Conservation (phyloP, 2,329 filamentous ascomycete species). For the Clathrospora elynae region DNA sequence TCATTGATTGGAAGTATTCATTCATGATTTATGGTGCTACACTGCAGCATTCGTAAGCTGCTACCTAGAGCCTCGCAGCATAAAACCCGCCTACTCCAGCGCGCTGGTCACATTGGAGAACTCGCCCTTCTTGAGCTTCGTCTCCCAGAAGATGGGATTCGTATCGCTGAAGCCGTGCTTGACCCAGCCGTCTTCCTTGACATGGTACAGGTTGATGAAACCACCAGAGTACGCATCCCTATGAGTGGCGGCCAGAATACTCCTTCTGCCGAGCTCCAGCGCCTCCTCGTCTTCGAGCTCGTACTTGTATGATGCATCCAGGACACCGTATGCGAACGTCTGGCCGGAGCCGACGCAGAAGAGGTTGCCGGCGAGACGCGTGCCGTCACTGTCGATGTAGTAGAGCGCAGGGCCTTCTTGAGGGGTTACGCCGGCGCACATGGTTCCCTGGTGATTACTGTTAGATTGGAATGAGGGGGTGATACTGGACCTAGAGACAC, state of each 20-base stretch:
- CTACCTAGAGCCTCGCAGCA: background rate
- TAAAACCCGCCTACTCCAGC: slow-evolving; percentile 64
- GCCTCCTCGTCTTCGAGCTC: slow-evolving; percentile 87
- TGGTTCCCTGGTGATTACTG: slow-evolving; percentile 68
- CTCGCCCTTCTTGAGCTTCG: slow-evolving; percentile 97
- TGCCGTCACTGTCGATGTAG: slow-evolving; percentile 98
- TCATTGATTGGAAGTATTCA: too few species aligned
- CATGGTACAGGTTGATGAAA: slow-evolving; percentile 98
- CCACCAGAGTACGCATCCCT: slow-evolving; percentile 98
- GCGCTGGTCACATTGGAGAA: slow-evolving; percentile 92
- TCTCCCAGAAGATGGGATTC: slow-evolving; percentile 99
- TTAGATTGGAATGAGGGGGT: slow-evolving; percentile 10
- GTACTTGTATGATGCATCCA: slow-evolving; percentile 94
- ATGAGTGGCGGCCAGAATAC: slow-evolving; percentile 95
- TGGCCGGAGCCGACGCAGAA: slow-evolving; percentile 98
- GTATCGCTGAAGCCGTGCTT: slow-evolving; percentile 98
- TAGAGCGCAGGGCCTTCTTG: slow-evolving; percentile 97
- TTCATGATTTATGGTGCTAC: too few species aligned
- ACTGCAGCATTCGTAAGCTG: background rate
- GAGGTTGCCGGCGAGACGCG: slow-evolving; percentile 86
- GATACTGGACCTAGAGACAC: background rate
- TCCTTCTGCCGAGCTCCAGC: slow-evolving; percentile 85
- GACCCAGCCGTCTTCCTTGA: slow-evolving; percentile 98
- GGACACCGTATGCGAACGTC: slow-evolving; percentile 97
- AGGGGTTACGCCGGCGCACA: slow-evolving; percentile 96